Conservation (phyloP, 2,329 filamentous ascomycete genomes). For the Penicillium aurantiogriseum region DNA sequence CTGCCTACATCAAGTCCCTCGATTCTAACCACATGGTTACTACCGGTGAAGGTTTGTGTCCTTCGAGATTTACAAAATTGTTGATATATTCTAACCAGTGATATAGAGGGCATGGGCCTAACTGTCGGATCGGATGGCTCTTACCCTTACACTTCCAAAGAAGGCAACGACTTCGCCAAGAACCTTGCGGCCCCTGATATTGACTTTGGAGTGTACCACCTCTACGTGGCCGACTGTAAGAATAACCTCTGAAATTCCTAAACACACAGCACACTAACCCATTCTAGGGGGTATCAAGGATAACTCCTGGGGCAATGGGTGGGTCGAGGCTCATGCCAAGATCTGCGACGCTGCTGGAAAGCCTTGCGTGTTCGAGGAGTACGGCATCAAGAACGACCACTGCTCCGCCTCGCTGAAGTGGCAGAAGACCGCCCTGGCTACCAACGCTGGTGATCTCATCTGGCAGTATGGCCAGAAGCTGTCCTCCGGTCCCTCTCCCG, state of each 20-base stretch:
- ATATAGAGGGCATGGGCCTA: neutral
- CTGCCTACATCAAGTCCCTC: neutral
- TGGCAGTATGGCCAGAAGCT: neutral
- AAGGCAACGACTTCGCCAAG: neutral
- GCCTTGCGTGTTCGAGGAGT: neutral
- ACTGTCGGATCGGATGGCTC: neutral
- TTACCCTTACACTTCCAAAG: neutral
- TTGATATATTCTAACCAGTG: neutral
- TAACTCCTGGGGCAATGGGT: neutral
- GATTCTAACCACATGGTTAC: neutral
- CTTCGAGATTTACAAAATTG: neutral
- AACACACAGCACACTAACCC: neutral
- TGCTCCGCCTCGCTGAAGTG: neutral
- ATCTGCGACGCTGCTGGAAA: neutral
- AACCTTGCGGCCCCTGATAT: neutral
- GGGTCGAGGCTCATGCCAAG: neutral
- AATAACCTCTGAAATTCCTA: no score
- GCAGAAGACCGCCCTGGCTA: neutral
- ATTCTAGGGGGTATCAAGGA: neutral
- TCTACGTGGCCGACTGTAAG: neutral
- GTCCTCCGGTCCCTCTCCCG: neutral
- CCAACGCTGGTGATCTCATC: neutral
- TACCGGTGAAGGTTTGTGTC: neutral
- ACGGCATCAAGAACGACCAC: neutral
- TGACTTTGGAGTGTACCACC: neutral